Percentiles rank a stretch among this genome's conserved stretches.
Conservation (phyloP, 495 filamentous ascomycete species). For the Talaromyces ruber region DNA sequence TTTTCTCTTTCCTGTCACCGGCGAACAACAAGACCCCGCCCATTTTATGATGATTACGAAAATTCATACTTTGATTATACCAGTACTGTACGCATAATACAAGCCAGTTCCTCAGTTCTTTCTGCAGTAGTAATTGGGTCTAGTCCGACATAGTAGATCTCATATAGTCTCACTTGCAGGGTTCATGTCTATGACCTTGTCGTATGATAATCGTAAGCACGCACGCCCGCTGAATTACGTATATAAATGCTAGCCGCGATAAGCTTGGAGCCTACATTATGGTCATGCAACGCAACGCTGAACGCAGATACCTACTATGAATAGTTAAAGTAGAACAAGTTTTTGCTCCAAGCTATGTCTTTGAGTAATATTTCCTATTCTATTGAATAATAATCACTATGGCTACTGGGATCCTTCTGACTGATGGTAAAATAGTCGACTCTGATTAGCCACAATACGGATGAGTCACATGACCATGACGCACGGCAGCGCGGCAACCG, state of each 20-base stretch:
- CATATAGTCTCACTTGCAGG: not conserved
- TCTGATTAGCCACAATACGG: not conserved
- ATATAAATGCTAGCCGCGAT: not conserved
- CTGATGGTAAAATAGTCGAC: not conserved
- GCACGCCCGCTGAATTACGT: not conserved
- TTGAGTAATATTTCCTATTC: not conserved
- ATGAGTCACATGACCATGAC: not conserved
- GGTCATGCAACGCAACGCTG: not conserved
- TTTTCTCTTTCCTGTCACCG: conserved; percentile 12
- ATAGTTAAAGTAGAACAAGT: not conserved
- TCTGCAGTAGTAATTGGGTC: not conserved
- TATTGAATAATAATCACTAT: not conserved
- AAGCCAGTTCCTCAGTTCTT: not conserved
- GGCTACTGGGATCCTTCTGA: not conserved
- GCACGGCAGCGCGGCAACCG: not conserved
- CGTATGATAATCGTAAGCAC: not conserved
- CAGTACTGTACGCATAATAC: not conserved
- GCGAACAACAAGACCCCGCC: not conserved
- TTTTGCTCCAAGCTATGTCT: not conserved
- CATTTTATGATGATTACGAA: conserved; percentile 1
- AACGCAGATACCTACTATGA: not conserved
- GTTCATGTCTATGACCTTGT: not conserved
- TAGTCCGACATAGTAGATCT: not conserved
- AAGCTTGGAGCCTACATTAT: not conserved
- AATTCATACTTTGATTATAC: conserved; percentile 2